Evolutionary conservation across 2,329 filamentous ascomycete species (phyloP).

Genomic region (Ophiostoma quercus): DNA sequence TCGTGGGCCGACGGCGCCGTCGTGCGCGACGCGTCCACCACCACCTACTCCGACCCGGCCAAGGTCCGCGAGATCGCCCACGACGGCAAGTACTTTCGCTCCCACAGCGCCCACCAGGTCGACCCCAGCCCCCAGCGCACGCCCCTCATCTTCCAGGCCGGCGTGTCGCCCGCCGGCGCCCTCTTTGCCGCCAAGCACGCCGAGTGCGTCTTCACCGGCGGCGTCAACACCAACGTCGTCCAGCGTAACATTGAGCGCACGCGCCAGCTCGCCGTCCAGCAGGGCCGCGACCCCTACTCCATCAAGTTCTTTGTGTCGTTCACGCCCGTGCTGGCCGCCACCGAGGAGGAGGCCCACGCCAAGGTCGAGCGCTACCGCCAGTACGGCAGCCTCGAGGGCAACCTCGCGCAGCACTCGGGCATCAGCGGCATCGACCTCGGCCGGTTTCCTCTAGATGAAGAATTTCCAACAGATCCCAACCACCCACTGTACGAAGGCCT

Average conservation of each 20-base stretch:
- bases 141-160: slow-evolving; percentile 28
- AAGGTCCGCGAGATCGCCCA: slow-evolving; percentile 22
- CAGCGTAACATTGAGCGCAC: slow-evolving; percentile 22
- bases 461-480: slow-evolving; percentile 21
- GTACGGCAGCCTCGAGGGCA: slow-evolving; percentile 28
- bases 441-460: slow-evolving; percentile 28
- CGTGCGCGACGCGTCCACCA: slow-evolving; percentile 12
- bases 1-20: slow-evolving; percentile 22
- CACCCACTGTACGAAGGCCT: slow-evolving; percentile 22
- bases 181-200: slow-evolving; percentile 28
- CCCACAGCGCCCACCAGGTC: slow-evolving; percentile 8
- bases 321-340: slow-evolving; percentile 26
- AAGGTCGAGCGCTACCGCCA: slow-evolving; percentile 25
- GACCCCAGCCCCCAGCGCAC: slow-evolving; percentile 30
- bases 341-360: slow-evolving; percentile 27
- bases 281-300: slow-evolving; percentile 26
- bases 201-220: slow-evolving; percentile 27
- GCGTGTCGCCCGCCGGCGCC: slow-evolving; percentile 26
- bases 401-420: slow-evolving; percentile 29
- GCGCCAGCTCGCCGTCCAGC: slow-evolving; percentile 22
- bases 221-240: slow-evolving; percentile 22
- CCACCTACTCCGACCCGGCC: slow-evolving; percentile 18
- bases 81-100: slow-evolving; percentile 19
- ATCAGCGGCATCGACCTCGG: slow-evolving; percentile 29
- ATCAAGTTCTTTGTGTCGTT: slow-evolving; percentile 29